Evolutionary conservation across 2,329 filamentous ascomycete species (phyloP).

Genomic region (Penicillium sp.): DNA sequence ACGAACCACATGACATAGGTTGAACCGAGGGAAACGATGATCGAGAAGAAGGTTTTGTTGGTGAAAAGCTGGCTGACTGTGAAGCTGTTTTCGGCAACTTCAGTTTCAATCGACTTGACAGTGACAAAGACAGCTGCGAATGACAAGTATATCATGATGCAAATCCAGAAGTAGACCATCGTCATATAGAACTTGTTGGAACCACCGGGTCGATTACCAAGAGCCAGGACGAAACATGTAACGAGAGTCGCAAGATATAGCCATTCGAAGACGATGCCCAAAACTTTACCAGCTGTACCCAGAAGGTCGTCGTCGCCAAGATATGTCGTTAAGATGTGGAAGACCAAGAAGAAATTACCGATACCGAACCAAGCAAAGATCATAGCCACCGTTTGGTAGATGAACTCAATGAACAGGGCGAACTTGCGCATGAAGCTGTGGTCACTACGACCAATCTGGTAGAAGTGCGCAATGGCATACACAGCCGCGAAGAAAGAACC

Average conservation of each 20-base stretch:
- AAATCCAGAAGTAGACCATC: slow-evolving; percentile 98
- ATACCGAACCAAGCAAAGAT: slow-evolving; percentile 98
- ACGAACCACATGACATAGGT: slow-evolving; percentile 94
- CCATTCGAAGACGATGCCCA: slow-evolving; percentile 94
- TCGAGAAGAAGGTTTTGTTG: slow-evolving; percentile 86
- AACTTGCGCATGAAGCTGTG: slow-evolving; percentile 85
- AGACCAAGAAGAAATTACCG: slow-evolving; percentile 98
- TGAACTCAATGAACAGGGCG: slow-evolving; percentile 87
- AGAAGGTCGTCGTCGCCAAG: slow-evolving; percentile 69
- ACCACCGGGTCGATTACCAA: slow-evolving; percentile 92
- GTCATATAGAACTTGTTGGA: slow-evolving; percentile 92
- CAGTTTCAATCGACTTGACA: slow-evolving; percentile 75
- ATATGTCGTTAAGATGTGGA: slow-evolving; percentile 91
- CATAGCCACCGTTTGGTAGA: slow-evolving; percentile 94
- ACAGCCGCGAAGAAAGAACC: slow-evolving; percentile 97
- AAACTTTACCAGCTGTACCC: slow-evolving; percentile 72
- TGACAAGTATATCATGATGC: slow-evolving; percentile 92
- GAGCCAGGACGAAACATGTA: slow-evolving; percentile 89
- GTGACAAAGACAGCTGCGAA: slow-evolving; percentile 96
- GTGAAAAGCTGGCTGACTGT: slow-evolving; percentile 72
- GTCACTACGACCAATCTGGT: slow-evolving; percentile 91
- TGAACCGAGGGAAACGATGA: slow-evolving; percentile 87
- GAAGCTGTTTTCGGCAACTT: slow-evolving; percentile 66
- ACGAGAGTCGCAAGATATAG: slow-evolving; percentile 88
- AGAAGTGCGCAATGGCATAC: slow-evolving; percentile 92